A percentile compares a stretch with the other conserved stretches of the same genome.
phyloP scores from a whole-genome alignment of 768 basidiomycete species.

The Mycena floridula region DNA sequence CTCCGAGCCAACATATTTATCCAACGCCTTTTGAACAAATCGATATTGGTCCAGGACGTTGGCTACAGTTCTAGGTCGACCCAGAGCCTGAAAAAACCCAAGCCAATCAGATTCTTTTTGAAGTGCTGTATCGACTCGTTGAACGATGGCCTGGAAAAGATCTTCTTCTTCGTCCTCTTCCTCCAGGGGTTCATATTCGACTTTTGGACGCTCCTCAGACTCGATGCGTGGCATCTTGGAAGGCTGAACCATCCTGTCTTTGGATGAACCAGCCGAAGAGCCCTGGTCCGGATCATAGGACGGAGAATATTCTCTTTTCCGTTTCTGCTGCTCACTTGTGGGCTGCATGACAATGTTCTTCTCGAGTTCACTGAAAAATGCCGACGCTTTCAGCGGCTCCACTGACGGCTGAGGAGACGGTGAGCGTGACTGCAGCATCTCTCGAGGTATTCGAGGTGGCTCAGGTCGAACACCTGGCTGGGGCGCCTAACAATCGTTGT shows the following conservation, averaged over 20 bases:
- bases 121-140: constrained; percentile 37
- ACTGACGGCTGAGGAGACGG: background rate
- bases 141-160: constrained; percentile 33
- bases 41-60: constrained; percentile 43
- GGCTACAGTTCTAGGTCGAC: constrained; percentile 29
- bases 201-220: background rate
- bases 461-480: constrained; percentile 25
- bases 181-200: constrained; percentile 24
- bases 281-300: too few relatives aligned
- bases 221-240: background rate
- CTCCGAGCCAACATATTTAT: constrained; percentile 39
- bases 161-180: constrained; percentile 30
- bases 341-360: too few relatives aligned
- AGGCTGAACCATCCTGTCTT: too few relatives aligned
- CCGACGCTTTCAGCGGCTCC: background rate
- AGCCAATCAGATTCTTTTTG: constrained; percentile 38
- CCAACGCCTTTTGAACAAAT: constrained; percentile 45
- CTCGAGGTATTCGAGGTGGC: constrained; percentile 26
- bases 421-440: constrained; percentile 2
- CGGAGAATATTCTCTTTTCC: too few relatives aligned
- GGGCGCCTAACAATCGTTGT: constrained; percentile 21
- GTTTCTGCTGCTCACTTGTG: too few relatives aligned
- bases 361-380: background rate
- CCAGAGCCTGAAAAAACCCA: constrained; percentile 39
- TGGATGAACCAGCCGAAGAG: too few relatives aligned